Evolutionary conservation across 768 basidiomycete species (phyloP), one percentile per base, ranked within the genome.

Genomic region (Cystoderma amianthinum): DNA sequence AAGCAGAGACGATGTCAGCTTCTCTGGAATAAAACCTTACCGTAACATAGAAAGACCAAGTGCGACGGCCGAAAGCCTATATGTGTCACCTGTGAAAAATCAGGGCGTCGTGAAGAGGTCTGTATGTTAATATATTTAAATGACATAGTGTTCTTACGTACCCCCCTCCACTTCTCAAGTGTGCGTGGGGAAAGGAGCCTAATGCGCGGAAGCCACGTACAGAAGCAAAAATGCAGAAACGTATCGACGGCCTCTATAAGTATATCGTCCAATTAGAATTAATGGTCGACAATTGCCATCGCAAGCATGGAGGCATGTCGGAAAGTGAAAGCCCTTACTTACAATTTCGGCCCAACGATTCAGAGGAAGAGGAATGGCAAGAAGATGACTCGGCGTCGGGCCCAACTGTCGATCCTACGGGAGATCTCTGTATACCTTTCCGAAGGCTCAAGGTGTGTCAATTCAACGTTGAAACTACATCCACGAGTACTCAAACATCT

Each of bases 41-140:
- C 2, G 17, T 30, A 12, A 9, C n/a, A 11, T 21, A 72, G 71
- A 51, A 72, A 71, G 48, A 66, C 61, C 10, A 71, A 66, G 49
- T 74, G 72, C 53, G 69, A 69, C 46, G 72, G 69, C 20, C 47
- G 48, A 32, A 66, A 65, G 46, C 72, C 72, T 30, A 51, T 62
- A 21, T 74, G 72, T 46, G 55, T 58, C 35, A 60, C 67, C 15
- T 73, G 72, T 50, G 48, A 53, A 22, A 42, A 43, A 12, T 57
- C 59, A 39, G 69, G 68, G 4, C 62, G 69, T 38, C 50, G 57
- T 25, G 56, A 56, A 38, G 69, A 72, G 54, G 69, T 71, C 17
- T 34, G 23, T 17, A 15, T 20, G 5, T 24, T 34, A n/a, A n/a
- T n/a, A 12, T 34, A 7, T 9, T 35, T 13, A 17, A 22, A 28